These are phyloP conservation scores for Ceratonia siliqua DNA, from an alignment of 306 rosid genomes.

Conservation along the genomic window DNA sequence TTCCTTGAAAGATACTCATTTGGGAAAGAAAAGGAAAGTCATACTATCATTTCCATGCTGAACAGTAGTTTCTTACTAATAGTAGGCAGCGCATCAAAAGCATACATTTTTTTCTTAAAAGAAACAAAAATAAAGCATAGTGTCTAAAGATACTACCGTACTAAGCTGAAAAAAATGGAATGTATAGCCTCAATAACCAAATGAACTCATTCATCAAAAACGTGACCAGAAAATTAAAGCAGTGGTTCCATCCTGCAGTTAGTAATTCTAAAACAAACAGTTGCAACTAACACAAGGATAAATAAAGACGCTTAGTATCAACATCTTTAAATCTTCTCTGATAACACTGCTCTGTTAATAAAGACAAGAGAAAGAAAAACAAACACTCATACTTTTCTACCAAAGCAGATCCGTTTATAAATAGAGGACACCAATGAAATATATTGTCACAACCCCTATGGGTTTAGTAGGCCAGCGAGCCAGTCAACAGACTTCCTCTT, in stretches of 20 bases:
- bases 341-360: not conserved
- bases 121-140: not conserved
- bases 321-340: not conserved
- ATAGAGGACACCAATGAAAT: not conserved
- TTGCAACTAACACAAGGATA: not conserved
- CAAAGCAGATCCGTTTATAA: slow-evolving; percentile 1
- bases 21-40: not conserved
- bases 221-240: not conserved
- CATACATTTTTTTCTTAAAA: not conserved
- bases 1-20: not conserved
- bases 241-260: slow-evolving; percentile 3
- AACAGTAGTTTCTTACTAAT: slow-evolving; percentile 1
- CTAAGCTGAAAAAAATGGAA: not conserved
- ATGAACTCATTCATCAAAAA: not conserved
- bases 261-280: not conserved
- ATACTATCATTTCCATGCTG: not conserved
- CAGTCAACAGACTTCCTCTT: not conserved
- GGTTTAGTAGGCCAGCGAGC: not conserved
- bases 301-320: not conserved
- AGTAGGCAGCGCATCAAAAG: not conserved
- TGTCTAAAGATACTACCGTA: too few species aligned
- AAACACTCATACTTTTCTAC: not conserved
- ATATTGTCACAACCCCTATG: not conserved
- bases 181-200: not conserved
- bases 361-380: not conserved